Conservation (phyloP, 2,329 filamentous ascomycete genomes). For the Penicillium verrucosum region DNA sequence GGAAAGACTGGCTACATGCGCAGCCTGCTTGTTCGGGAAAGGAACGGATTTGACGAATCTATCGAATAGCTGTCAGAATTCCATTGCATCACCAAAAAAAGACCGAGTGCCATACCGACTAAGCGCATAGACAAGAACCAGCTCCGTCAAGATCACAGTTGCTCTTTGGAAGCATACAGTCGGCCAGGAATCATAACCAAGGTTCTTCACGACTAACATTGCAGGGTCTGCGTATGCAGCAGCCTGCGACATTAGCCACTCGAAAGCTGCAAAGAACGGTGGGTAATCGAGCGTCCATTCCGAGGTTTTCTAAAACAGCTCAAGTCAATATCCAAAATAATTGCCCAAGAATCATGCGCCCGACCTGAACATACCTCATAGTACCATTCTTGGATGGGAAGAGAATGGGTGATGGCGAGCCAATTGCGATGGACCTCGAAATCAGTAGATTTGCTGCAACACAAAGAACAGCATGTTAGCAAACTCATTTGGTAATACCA, state of each 20-base stretch:
- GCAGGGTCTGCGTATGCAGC: constrained; percentile 73
- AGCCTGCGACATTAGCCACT: constrained; percentile 82
- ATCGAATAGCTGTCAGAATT: neutral
- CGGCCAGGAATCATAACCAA: constrained; percentile 87
- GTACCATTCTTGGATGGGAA: constrained; percentile 89
- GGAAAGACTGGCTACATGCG: constrained; percentile 83
- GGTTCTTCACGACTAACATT: constrained; percentile 77
- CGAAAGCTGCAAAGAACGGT: constrained; percentile 96
- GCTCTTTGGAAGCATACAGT: constrained; percentile 88
- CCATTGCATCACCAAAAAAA: neutral
- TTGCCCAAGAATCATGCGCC: neutral
- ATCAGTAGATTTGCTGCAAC: constrained; percentile 86
- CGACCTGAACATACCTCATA: constrained; percentile 60
- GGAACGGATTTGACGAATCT: constrained; percentile 75
- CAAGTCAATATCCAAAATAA: neutral
- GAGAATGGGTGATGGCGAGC: constrained; percentile 90
- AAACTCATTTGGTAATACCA: neutral
- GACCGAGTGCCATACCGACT: constrained; percentile 56
- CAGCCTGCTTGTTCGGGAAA: constrained; percentile 63
- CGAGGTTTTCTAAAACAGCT: constrained; percentile 69
- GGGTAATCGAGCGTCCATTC: constrained; percentile 99
- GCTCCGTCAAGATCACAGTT: constrained; percentile 82
- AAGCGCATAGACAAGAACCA: constrained; percentile 79
- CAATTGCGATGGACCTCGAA: constrained; percentile 99
- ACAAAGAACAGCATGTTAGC: constrained; percentile 3